Evolutionary conservation across 2,329 filamentous ascomycete species (phyloP).

Genomic region (Huntiella omanensis): DNA sequence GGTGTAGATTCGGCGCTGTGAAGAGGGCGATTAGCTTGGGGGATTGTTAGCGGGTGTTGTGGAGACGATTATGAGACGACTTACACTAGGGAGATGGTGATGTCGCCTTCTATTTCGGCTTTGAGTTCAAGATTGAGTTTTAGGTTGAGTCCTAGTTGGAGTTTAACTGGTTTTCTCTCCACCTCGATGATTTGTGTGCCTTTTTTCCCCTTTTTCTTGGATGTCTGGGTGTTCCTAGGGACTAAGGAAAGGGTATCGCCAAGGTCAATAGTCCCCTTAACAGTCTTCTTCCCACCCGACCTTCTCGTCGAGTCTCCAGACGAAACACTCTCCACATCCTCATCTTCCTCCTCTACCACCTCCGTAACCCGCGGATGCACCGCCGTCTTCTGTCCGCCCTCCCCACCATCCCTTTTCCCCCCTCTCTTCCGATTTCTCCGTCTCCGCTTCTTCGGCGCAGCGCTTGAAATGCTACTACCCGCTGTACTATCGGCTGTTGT

Average conservation of each 20-base stretch:
- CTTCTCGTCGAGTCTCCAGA: neutral
- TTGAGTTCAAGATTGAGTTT: slow-evolving; percentile 64
- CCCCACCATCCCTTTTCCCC: neutral
- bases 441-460: slow-evolving; percentile 1
- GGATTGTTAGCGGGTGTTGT: neutral
- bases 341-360: neutral
- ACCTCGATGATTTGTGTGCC: neutral
- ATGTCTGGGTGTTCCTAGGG: neutral
- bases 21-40: neutral
- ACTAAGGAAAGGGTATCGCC: neutral
- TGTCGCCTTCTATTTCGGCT: slow-evolving; percentile 57
- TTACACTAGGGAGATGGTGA: slow-evolving; percentile 49
- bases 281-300: neutral
- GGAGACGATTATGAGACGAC: slow-evolving; percentile 8
- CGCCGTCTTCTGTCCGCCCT: neutral
- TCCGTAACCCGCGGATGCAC: neutral
- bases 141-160: slow-evolving; percentile 54
- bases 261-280: slow-evolving; percentile 4
- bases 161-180: slow-evolving; percentile 13
- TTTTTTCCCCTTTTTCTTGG: slow-evolving; percentile 7
- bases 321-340: slow-evolving; percentile 1
- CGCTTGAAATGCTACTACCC: neutral
- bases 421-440: slow-evolving; percentile 1
- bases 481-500: slow-evolving; percentile 7
- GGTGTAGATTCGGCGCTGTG: slow-evolving; percentile 16